Evolutionary conservation across 2,329 filamentous ascomycete genomes (phyloP), one percentile per base, ranked within the genome.

Genomic region (Epichloe uncinata): DNA sequence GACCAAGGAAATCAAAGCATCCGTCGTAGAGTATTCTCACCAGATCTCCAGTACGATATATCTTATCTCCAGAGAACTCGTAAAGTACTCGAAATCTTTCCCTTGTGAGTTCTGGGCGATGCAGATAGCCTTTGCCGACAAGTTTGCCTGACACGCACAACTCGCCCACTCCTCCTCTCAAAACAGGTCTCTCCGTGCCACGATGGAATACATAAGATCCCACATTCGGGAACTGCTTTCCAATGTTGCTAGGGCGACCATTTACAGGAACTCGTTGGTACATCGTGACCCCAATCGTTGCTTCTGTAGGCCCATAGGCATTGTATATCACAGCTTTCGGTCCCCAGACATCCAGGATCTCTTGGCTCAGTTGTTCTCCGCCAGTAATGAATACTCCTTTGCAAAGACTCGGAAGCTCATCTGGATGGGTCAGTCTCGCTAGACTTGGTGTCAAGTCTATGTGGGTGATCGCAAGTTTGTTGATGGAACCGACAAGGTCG

Each of bases 271-370:
- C 87, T 35, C 86, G 77, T n/a, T 83, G 82, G 57, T 85, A 90
- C 76, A 93, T 94, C 0, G 90, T 95, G 36, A 90, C 85, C 5
- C 90, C 90, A 55, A 96, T 96, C 0, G 90, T 96, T 0, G 87
- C 85, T 63, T 96, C 91, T 0, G 90, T 96, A 1, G 90, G 91
- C 0, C 90, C 90, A 56, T 95, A 88, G 3, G 88, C 89, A 59
- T 96, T 96, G 70, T 95, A 91, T 13, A 97, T 89, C 42, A 89
- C 87, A 1, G 75, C 75, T 50, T 82, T 76, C 1, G 82, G 75
- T 0, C 90, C 90, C 90, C 91, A 96, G 0, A 73, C 77, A 58
- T 95, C 85, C 2, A 96, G 71, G 45, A 95, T 94, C 54, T 95
- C 90, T 60, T 93, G 87, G 57, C 87, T 90, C 16, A 96, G 70